Conservation (phyloP, 306 rosid species). For the Ormosia emarginata region DNA sequence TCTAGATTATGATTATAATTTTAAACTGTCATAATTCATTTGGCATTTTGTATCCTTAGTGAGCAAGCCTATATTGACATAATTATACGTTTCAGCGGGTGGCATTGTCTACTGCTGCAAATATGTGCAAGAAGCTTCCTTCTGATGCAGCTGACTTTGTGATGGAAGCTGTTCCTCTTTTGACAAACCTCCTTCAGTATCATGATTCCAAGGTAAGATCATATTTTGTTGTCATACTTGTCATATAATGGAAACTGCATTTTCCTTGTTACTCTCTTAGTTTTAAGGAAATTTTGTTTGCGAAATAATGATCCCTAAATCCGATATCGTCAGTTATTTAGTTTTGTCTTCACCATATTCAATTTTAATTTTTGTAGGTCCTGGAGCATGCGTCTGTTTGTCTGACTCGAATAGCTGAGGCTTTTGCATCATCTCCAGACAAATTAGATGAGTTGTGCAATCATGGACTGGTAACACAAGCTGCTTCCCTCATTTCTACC, state of each 20-base stretch:
- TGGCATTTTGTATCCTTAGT: not conserved
- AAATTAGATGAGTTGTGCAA: conserved; percentile 90
- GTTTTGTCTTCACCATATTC: not conserved
- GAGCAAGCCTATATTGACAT: not conserved
- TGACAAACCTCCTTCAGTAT: conserved; percentile 95
- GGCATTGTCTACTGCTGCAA: conserved; percentile 97
- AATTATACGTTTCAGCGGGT: conserved; percentile 63
- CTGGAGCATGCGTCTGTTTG: conserved; percentile 99
- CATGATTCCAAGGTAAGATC: conserved; percentile 83
- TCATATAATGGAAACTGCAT: not conserved
- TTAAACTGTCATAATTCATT: not conserved
- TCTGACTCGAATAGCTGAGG: conserved; percentile 98
- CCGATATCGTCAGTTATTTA: not conserved
- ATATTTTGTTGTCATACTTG: not conserved
- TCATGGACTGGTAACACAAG: conserved; percentile 92
- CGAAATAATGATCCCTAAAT: not conserved
- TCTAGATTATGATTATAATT: not conserved
- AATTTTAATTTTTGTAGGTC: conserved; percentile 50
- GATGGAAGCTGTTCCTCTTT: conserved; percentile 97
- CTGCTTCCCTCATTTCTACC: conserved; percentile 90
- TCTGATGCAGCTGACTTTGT: conserved; percentile 98
- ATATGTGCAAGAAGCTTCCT: conserved; percentile 99
- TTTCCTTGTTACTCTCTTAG: not conserved
- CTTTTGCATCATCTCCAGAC: conserved; percentile 90
- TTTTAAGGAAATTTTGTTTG: not conserved